Evolutionary conservation across 805 yeast species (phyloP).

Genomic region (Kluyveromyces siamensis): DNA sequence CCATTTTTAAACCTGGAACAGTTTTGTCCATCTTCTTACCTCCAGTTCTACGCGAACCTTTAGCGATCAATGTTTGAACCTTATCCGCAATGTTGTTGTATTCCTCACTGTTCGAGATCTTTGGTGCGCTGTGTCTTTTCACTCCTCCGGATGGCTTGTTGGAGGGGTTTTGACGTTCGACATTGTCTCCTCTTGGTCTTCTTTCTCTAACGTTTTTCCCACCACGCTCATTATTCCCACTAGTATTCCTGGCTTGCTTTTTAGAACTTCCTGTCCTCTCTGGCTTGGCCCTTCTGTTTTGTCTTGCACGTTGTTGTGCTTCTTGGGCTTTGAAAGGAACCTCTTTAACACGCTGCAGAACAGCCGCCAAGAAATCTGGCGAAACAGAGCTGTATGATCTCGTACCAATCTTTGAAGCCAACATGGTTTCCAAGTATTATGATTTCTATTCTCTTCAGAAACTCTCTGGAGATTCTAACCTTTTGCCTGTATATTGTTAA

Average conservation of each 20-base stretch:
- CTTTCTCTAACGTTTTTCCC: background rate
- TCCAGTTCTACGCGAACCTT: background rate
- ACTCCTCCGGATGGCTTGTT: background rate
- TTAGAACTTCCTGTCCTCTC: background rate
- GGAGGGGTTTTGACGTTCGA: background rate
- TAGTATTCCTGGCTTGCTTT: background rate
- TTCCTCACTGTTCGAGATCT: background rate
- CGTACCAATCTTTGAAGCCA: slow-evolving; percentile 3
- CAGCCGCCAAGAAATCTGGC: slow-evolving; percentile 24
- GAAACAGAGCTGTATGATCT: slow-evolving; percentile 18
- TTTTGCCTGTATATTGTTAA: too few species aligned
- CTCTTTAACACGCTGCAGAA: slow-evolving; percentile 25
- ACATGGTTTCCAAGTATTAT: background rate
- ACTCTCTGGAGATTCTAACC: too few species aligned
- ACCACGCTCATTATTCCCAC: background rate
- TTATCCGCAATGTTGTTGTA: background rate
- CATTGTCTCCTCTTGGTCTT: background rate
- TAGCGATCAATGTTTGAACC: background rate
- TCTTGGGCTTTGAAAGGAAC: slow-evolving; percentile 9
- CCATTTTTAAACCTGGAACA: slow-evolving; percentile 9
- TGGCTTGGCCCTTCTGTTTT: slow-evolving; percentile 1
- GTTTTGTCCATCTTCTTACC: slow-evolving; percentile 4
- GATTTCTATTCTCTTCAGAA: too few species aligned
- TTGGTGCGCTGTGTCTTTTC: slow-evolving; percentile 2
- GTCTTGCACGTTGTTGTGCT: slow-evolving; percentile 1